Conservation (phyloP, 768 basidiomycete species). For the Xerocomus brunneocitrinus region DNA sequence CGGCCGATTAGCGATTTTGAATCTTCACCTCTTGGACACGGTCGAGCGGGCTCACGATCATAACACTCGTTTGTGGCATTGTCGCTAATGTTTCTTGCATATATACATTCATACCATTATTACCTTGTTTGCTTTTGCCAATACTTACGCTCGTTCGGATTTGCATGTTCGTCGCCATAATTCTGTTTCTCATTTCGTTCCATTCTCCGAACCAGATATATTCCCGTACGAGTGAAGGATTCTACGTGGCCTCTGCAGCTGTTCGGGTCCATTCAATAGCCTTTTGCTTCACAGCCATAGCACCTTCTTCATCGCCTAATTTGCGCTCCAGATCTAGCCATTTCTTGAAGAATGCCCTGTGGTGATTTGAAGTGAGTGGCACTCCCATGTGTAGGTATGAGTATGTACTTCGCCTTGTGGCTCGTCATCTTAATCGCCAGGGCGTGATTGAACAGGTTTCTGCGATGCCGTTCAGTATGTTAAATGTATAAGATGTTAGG, state of each 20-base stretch:
- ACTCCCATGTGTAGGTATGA: neutral
- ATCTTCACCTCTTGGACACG: conserved; percentile 46
- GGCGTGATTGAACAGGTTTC: conserved; percentile 84
- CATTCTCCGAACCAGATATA: conserved; percentile 34
- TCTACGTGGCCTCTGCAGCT: conserved; percentile 33
- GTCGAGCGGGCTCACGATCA: conserved; percentile 58
- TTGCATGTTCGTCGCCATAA: conserved; percentile 36
- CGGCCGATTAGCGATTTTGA: conserved; percentile 72
- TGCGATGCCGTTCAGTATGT: conserved; percentile 25
- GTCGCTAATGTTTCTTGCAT: conserved; percentile 23
- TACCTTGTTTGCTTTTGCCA: conserved; percentile 31
- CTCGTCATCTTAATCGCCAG: conserved; percentile 84
- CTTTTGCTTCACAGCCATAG: conserved; percentile 74
- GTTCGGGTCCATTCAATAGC: conserved; percentile 89
- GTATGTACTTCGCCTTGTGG: conserved; percentile 90
- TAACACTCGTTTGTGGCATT: conserved; percentile 27
- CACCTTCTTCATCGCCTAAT: conserved; percentile 84
- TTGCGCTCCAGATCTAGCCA: conserved; percentile 87
- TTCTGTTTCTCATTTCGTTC: conserved; percentile 31
- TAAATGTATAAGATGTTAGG: neutral
- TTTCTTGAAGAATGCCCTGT: conserved; percentile 93
- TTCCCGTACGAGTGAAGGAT: conserved; percentile 28
- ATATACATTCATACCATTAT: conserved; percentile 36
- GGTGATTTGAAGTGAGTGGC: conserved; percentile 12
- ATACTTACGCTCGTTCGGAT: conserved; percentile 56